Percentiles rank a stretch among this genome's conserved stretches.
Conservation (phyloP, 2,329 filamentous ascomycete species). For the Aspergillus caelatus region DNA sequence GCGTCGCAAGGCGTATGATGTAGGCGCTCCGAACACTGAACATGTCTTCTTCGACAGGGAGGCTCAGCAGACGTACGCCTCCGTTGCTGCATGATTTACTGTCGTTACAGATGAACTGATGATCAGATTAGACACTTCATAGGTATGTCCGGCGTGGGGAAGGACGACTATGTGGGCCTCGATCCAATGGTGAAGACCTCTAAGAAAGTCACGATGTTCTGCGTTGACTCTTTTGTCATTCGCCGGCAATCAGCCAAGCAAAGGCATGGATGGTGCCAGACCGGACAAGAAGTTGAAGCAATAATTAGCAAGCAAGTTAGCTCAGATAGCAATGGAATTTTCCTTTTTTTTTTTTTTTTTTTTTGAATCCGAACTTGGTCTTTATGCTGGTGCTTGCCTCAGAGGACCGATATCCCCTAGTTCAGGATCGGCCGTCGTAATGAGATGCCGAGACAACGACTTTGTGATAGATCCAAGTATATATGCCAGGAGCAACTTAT, state of each 20-base stretch:
- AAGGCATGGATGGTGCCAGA: too few species aligned
- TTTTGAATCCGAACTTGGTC: too few species aligned
- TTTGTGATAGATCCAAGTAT: too few species aligned
- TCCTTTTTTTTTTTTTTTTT: accelerated
- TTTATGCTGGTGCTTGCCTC: too few species aligned
- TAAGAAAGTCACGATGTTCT: background rate
- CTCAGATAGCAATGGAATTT: too few species aligned
- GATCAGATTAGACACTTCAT: background rate
- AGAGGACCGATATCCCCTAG: too few species aligned
- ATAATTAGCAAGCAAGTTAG: too few species aligned
- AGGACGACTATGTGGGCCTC: background rate
- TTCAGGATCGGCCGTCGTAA: too few species aligned
- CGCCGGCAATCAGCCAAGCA: too few species aligned
- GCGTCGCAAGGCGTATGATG: background rate
- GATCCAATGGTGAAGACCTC: background rate
- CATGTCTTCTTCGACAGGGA: background rate
- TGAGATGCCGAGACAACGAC: too few species aligned
- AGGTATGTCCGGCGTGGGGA: background rate
- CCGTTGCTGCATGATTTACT: background rate
- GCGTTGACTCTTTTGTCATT: background rate
- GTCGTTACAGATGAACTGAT: background rate
- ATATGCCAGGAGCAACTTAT: too few species aligned
- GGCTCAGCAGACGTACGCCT: background rate
- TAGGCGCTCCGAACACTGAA: background rate
- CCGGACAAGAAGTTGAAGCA: too few species aligned